Conservation (phyloP, 176 grass and related monocot species). For the Puya raimondii region DNA sequence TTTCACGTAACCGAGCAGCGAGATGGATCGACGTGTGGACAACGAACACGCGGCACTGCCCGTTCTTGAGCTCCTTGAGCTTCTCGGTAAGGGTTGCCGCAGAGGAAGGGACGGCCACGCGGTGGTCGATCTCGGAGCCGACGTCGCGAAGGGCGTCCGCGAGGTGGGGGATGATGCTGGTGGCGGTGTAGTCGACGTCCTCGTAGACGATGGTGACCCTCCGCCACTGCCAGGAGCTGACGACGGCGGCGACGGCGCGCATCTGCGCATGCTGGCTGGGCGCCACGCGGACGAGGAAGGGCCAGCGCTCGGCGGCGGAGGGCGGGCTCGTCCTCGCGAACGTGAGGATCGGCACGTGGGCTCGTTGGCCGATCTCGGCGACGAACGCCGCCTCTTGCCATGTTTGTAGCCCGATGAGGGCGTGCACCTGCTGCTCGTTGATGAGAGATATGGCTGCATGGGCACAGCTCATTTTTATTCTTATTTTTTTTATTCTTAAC, state of each 20-base stretch:
- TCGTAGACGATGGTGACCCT: conserved; percentile 39
- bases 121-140: conserved; percentile 30
- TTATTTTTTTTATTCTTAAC: no score
- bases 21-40: conserved; percentile 34
- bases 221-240: conserved; percentile 42
- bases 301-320: conserved; percentile 9
- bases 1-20: neutral
- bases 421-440: conserved; percentile 23
- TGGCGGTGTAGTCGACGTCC: conserved; percentile 40
- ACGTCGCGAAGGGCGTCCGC: conserved; percentile 35
- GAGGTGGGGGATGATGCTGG: conserved; percentile 42
- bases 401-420: conserved; percentile 39
- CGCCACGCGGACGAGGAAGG: conserved; percentile 44
- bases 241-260: conserved; percentile 23
- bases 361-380: conserved; percentile 34
- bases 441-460: conserved; percentile 7
- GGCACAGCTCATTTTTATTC: neutral
- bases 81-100: conserved; percentile 17
- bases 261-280: conserved; percentile 36
- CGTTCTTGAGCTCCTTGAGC: conserved; percentile 24
- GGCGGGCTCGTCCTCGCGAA: conserved; percentile 49
- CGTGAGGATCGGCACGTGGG: conserved; percentile 40
- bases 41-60: conserved; percentile 43
- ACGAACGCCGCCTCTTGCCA: conserved; percentile 41
- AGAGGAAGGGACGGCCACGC: conserved; percentile 19